Conservation (phyloP, 148 eudicot genomes). For the Heliosperma pusillum region DNA sequence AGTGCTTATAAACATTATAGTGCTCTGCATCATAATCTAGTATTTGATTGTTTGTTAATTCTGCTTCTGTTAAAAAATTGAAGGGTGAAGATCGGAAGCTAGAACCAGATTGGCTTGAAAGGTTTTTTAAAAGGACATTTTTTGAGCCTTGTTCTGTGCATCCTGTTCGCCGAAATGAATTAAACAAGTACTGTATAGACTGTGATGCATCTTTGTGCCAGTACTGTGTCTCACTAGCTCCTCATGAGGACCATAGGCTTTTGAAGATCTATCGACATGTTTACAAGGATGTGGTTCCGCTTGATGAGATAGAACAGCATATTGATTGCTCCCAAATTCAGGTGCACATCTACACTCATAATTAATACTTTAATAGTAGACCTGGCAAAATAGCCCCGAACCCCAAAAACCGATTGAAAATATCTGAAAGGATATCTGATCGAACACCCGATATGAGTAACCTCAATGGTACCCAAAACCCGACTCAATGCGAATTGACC, state of each 20-base stretch:
- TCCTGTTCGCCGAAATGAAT: constrained; percentile 41
- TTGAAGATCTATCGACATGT: constrained; percentile 53
- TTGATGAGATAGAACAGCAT: constrained; percentile 38
- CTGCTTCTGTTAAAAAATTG: neutral
- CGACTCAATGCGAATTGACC: no score
- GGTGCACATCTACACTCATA: constrained; percentile 32
- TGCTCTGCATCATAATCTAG: neutral
- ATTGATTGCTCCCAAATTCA: constrained; percentile 53
- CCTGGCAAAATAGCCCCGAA: no score
- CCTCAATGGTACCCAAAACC: no score
- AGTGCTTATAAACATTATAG: neutral
- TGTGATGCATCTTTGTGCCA: constrained; percentile 43
- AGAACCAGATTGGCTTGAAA: constrained; percentile 45
- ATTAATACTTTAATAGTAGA: no score
- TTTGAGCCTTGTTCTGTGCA: constrained; percentile 39
- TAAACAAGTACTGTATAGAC: constrained; percentile 47
- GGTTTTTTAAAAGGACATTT: constrained; percentile 36
- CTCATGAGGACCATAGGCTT: constrained; percentile 36
- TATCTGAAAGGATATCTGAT: no score
- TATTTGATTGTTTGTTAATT: neutral
- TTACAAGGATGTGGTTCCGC: constrained; percentile 52
- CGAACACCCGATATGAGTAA: no score
- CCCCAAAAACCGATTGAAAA: no score
- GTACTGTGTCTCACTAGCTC: constrained; percentile 32
- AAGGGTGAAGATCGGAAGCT: constrained; percentile 16